Base-by-base conservation (phyloP, 2,329 filamentous ascomycete genomes). In the Verticillium tricorpus region DNA sequence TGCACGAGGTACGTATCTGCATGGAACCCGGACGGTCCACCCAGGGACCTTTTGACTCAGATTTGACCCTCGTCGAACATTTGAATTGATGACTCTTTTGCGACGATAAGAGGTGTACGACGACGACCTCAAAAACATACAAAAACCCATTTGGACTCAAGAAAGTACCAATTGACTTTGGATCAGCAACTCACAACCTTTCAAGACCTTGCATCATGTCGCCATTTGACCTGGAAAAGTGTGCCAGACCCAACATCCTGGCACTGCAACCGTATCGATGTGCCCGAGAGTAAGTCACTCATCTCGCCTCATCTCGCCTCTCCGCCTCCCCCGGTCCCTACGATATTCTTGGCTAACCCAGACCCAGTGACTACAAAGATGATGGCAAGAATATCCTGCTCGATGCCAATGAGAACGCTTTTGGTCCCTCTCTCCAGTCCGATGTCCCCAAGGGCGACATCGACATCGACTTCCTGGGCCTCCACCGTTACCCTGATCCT, bases 401-500 rank as follows among this genome's bases (percentile, higher is more conserved):
- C 67, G 95, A 99, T 74, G 95, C 95, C 69, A 99, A 99, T 72
- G 95, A 99, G 79, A 99, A 99, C 72, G 93, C 95, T 63, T 97
- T 90, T 71, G 95, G 95, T 0, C 94, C 95, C 0, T 89, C 91
- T 1, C 79, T 97, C 57, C 78, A 82, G 1, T 71, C 82, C 50
- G 78, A 80, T 12, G 79, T 81, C 58, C 76, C 84, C 12, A 73
- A 80, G 59, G 70, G 72, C 37, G 80, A 82, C 32, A 80, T 88
- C 22, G 79, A 88, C 63, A 81, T 95, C 63, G 58, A 55, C 58
- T 85, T 96, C 66, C 79, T 92, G 59, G 89, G 91, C 65, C 84
- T 99, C 70, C 90, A 99, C 81, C 87, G 95, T 72, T 99, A 99
- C 77, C 95, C 95, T 35, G 95, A 99, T 75, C 95, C 95, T 71